Base-by-base conservation (phyloP, 768 basidiomycete species). In the Leucosporidium scottii region DNA sequence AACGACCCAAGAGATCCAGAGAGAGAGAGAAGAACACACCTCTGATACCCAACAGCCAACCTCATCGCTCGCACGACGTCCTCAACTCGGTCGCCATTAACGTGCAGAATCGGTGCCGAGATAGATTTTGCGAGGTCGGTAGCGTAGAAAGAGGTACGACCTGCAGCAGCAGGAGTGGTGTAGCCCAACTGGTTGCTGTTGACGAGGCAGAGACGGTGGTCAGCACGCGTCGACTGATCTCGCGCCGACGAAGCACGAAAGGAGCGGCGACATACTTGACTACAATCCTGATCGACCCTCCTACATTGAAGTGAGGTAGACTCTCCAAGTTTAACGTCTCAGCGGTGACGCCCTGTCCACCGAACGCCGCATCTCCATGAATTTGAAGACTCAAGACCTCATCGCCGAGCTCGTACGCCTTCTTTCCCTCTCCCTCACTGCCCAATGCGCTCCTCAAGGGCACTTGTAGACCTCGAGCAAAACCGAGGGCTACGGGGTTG, bases 81-180 rank as follows among this genome's bases (percentile, higher is more conserved):
- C 83, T 94, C 91, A 0, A 91, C 90, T 76, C 87, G 81, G 76
- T 96, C 93, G 8, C 92, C 92, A 70, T 93, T 96, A 67, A 93
- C 90, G 69, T 94, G 93, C 25, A 94, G 76, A 6, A 93, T 85
- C 1, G 92, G 93, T 0, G 89, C 86, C 66, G 90, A 20, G 47
- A 71, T 58, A 5, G 60, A 58, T 36, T 73, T 70, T 1, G 69
- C 69, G 36, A 73, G 64, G n/a, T 73, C 69, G 15, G 72, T 70
- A 9, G 69, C 69, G 75, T 96, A 96, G 44, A 89, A 75, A 0
- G 89, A 91, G 1, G 91, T 93, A 10, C 92, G 84, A 20, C 90
- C 89, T 59, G 83, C 84, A 0, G 89, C 86, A 0, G 90, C 88
- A 0, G 91, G 91, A 0, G 92, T 93, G 0, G 92, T 93, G 73